Evolutionary conservation across 2,329 filamentous ascomycete species (phyloP).

Genomic region (Verticillium nonalfalfae): DNA sequence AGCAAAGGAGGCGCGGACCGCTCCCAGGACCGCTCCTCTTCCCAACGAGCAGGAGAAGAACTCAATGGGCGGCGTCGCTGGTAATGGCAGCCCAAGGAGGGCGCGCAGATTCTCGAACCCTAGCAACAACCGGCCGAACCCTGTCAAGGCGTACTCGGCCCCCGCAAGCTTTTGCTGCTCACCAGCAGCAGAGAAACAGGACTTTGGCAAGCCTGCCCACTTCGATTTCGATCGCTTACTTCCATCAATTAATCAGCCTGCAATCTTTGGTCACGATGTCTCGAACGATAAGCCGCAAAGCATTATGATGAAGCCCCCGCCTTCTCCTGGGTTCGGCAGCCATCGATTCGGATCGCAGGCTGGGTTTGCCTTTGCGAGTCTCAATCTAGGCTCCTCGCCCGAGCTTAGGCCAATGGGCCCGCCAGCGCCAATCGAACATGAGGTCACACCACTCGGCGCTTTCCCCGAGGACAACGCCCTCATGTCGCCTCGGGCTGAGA

Average conservation of each 20-base stretch:
- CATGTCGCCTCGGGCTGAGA: conserved; percentile 65
- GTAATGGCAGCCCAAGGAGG: conserved; percentile 36
- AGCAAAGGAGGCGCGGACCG: conserved; percentile 53
- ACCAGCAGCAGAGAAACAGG: conserved; percentile 35
- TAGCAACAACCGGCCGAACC: conserved; percentile 38
- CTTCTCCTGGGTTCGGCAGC: conserved; percentile 37
- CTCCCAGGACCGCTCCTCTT: conserved; percentile 47
- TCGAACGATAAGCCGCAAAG: background rate
- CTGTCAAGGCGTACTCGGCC: conserved; percentile 60
- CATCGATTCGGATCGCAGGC: conserved; percentile 29
- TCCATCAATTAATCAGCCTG: conserved; percentile 17
- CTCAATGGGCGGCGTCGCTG: conserved; percentile 29
- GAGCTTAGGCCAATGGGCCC: conserved; percentile 10
- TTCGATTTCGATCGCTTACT: conserved; percentile 30
- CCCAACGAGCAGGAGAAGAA: conserved; percentile 45
- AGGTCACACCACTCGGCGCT: conserved; percentile 25
- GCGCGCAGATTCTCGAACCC: conserved; percentile 49
- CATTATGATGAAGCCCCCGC: conserved; percentile 27
- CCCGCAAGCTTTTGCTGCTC: conserved; percentile 58
- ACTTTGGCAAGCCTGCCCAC: conserved; percentile 28
- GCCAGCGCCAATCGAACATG: conserved; percentile 20
- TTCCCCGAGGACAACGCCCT: conserved; percentile 46
- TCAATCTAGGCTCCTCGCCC: conserved; percentile 19
- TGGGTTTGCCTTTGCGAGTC: conserved; percentile 35
- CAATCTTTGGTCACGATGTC: conserved; percentile 1